Evolutionary conservation across 129 eudicot species (phyloP).

Genomic region (Helianthus tuberosus): DNA sequence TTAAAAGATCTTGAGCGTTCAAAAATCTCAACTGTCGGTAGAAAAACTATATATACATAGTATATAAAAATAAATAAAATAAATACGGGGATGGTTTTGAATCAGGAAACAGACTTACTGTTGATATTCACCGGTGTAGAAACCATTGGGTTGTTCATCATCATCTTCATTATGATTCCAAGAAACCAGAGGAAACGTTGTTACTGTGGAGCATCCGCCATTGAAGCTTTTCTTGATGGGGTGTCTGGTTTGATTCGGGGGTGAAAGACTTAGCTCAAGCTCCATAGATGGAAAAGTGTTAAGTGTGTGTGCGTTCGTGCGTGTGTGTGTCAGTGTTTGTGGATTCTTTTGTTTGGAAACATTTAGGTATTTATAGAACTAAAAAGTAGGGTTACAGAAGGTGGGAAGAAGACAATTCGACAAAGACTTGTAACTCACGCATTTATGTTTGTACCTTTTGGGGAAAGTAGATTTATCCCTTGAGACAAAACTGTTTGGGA

Average conservation of each 20-base stretch:
- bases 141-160: neutral
- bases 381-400: slow-evolving; percentile 13
- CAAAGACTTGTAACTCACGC: slow-evolving; percentile 22
- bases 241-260: slow-evolving; percentile 33
- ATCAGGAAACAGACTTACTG: slow-evolving; percentile 23
- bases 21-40: no score
- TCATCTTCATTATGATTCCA: slow-evolving; percentile 29
- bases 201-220: neutral
- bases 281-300: slow-evolving; percentile 12
- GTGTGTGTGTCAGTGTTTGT: slow-evolving; percentile 6
- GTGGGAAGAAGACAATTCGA: slow-evolving; percentile 12
- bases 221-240: slow-evolving; percentile 16
- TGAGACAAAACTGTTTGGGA: neutral
- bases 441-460: neutral
- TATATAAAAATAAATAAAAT: no score
- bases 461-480: neutral
- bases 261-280: slow-evolving; percentile 41
- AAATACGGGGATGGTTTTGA: neutral
- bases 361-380: slow-evolving; percentile 32
- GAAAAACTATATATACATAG: no score
- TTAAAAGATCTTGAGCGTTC: no score
- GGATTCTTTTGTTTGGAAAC: slow-evolving; percentile 20
- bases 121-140: slow-evolving; percentile 13
- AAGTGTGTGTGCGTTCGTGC: neutral
- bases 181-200: slow-evolving; percentile 25